Evolutionary conservation across 129 eudicot genomes (phyloP).

Genomic region (Flaveria robusta): DNA sequence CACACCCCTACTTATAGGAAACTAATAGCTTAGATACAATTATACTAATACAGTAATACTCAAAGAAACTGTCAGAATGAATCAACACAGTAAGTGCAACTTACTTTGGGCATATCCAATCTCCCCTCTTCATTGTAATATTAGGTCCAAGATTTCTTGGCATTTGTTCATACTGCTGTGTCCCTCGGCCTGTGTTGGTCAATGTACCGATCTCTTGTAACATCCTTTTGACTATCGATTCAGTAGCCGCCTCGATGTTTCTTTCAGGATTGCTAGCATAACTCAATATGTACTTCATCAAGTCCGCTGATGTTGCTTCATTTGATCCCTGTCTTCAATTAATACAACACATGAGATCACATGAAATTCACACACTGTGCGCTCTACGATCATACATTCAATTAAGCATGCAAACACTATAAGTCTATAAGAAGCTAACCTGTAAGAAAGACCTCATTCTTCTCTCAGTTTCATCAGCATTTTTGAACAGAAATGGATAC

Average conservation of each 20-base stretch:
- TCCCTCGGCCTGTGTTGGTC: constrained; percentile 26
- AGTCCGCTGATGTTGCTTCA: constrained; percentile 61
- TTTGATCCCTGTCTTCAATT: constrained; percentile 58
- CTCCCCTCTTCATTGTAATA: constrained; percentile 88
- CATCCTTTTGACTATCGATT: constrained; percentile 66
- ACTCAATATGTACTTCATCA: constrained; percentile 81
- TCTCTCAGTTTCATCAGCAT: constrained; percentile 54
- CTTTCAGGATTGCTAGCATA: constrained; percentile 72
- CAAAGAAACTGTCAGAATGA: neutral
- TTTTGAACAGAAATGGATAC: constrained; percentile 71
- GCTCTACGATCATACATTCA: neutral
- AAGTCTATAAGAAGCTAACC: constrained; percentile 23
- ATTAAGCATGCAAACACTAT: constrained; percentile 13
- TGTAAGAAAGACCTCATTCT: constrained; percentile 76
- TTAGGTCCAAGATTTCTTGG: constrained; percentile 56
- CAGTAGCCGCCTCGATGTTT: constrained; percentile 42
- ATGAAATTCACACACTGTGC: neutral
- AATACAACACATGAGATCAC: constrained; percentile 8
- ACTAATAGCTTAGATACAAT: constrained; percentile 10
- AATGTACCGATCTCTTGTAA: constrained; percentile 48
- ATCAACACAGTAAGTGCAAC: constrained; percentile 24
- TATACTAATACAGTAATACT: neutral
- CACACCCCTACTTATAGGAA: neutral
- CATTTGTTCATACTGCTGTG: constrained; percentile 41
- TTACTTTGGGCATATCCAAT: constrained; percentile 88